A percentile compares a stretch with the other conserved stretches of the same genome.
phyloP scores from a whole-genome alignment of 2,329 filamentous ascomycete species.

The Cladosporium sp. region DNA sequence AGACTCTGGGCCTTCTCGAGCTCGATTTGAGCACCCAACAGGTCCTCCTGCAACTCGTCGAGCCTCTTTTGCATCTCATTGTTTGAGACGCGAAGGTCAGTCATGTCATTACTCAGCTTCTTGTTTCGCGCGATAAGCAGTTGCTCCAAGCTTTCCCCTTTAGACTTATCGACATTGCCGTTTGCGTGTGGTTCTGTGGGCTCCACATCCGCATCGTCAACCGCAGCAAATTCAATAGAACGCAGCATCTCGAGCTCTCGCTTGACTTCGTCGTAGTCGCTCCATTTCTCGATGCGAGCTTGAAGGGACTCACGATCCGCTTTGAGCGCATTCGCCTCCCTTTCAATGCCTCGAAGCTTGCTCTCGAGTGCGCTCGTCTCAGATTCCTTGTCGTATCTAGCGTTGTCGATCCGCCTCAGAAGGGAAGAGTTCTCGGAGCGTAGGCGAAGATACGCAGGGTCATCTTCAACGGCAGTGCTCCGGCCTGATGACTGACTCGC shows the following conservation, averaged over 20 bases:
- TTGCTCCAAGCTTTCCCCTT: constrained; percentile 66
- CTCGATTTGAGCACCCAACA: constrained; percentile 76
- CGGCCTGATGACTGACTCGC: constrained; percentile 58
- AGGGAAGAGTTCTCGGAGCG: constrained; percentile 90
- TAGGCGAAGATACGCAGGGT: constrained; percentile 80
- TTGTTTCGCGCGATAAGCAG: constrained; percentile 90
- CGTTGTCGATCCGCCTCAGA: constrained; percentile 77
- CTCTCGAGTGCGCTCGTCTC: constrained; percentile 70
- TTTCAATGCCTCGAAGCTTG: constrained; percentile 70
- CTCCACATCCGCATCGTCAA: constrained; percentile 53
- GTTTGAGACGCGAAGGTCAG: constrained; percentile 85
- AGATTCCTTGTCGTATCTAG: constrained; percentile 74
- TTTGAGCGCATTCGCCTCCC: constrained; percentile 66
- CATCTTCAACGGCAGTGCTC: constrained; percentile 67
- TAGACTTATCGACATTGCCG: constrained; percentile 43
- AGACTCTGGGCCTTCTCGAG: constrained; percentile 78
- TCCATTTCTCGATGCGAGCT: constrained; percentile 77
- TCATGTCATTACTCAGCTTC: constrained; percentile 90
- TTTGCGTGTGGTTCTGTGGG: constrained; percentile 37
- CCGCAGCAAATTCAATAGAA: constrained; percentile 89
- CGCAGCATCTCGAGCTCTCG: constrained; percentile 94
- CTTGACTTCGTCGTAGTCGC: constrained; percentile 93
- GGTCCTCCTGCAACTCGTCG: constrained; percentile 72
- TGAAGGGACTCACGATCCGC: constrained; percentile 76
- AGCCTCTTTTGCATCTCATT: constrained; percentile 81